Percentiles rank a stretch among this genome's conserved stretches.
These are phyloP conservation scores for Rhodotorula glutinis DNA, from an alignment of 1,284 basidiomycete species.

Conservation along the genomic window DNA sequence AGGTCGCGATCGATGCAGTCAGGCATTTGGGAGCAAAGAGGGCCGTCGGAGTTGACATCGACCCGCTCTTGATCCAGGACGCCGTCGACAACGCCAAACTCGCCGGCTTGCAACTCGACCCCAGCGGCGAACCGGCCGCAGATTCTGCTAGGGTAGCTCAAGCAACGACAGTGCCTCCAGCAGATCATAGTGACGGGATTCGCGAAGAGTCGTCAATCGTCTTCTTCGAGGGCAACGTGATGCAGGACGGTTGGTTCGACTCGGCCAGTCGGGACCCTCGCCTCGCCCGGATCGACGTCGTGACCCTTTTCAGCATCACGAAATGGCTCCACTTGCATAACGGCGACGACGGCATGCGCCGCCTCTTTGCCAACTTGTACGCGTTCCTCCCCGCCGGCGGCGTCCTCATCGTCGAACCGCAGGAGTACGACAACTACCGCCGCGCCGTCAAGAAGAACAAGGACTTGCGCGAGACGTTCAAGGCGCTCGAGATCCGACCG, in stretches of 20 bases:
- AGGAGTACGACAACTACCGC: conserved; percentile 38
- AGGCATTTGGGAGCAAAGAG: conserved; percentile 4
- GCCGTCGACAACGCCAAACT: not conserved
- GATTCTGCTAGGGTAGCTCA: too few species aligned
- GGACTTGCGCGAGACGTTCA: conserved; percentile 19
- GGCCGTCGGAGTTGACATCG: conserved; percentile 34
- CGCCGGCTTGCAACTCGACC: not conserved
- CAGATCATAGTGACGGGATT: not conserved
- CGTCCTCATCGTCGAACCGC: conserved; percentile 35
- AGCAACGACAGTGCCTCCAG: too few species aligned
- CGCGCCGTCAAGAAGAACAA: conserved; percentile 35
- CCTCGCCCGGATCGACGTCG: conserved; percentile 19
- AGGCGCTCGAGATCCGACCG: conserved; percentile 31
- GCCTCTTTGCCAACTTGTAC: conserved; percentile 24
- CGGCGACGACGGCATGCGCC: conserved; percentile 32
- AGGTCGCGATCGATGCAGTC: conserved; percentile 32
- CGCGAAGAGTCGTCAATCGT: not conserved
- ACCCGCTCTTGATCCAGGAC: conserved; percentile 29
- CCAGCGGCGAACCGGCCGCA: too few species aligned
- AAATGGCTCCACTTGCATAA: conserved; percentile 40
- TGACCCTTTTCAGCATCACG: conserved; percentile 38
- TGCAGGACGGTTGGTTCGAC: conserved; percentile 17
- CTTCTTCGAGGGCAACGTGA: conserved; percentile 21
- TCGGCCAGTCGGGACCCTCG: not conserved
- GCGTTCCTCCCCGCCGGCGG: conserved; percentile 21